Evolutionary conservation across 2,329 filamentous ascomycete species (phyloP).

Genomic region (Botrytis pseudocinerea): DNA sequence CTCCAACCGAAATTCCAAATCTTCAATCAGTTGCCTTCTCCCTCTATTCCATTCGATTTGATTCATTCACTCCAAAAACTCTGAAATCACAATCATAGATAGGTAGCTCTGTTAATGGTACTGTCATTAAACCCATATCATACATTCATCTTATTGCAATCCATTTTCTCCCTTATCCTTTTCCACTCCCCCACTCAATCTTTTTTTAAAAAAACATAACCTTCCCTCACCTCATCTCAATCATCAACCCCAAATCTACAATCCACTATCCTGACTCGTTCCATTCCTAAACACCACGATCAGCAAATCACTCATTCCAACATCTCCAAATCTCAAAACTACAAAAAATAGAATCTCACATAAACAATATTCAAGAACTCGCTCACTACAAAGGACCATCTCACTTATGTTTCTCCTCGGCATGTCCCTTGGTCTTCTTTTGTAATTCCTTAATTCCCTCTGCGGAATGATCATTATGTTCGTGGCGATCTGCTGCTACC

Average conservation of each 20-base stretch:
- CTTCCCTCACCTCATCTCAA: background rate
- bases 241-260: constrained; percentile 18
- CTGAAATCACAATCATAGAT: background rate
- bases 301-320: constrained; percentile 17
- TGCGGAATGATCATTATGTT: constrained; percentile 20
- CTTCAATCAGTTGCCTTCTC: accelerated
- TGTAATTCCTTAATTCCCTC: constrained; percentile 57
- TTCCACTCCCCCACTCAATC: background rate
- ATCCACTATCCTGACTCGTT: constrained; percentile 36
- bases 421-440: constrained; percentile 49
- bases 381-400: constrained; percentile 23
- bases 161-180: background rate
- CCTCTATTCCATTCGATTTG: background rate
- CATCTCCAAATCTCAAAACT: background rate
- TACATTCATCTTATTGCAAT: background rate
- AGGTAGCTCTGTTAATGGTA: background rate
- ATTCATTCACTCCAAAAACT: background rate
- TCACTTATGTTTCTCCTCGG: constrained; percentile 39
- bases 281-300: constrained; percentile 29
- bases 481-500: constrained; percentile 34
- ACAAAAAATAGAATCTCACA: constrained; percentile 10
- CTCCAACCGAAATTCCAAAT: background rate
- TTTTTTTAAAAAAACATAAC: background rate
- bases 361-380: background rate
- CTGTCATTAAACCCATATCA: constrained; percentile 10